Conservation (phyloP, 164 flowering plant genomes). For the Piper longum region DNA sequence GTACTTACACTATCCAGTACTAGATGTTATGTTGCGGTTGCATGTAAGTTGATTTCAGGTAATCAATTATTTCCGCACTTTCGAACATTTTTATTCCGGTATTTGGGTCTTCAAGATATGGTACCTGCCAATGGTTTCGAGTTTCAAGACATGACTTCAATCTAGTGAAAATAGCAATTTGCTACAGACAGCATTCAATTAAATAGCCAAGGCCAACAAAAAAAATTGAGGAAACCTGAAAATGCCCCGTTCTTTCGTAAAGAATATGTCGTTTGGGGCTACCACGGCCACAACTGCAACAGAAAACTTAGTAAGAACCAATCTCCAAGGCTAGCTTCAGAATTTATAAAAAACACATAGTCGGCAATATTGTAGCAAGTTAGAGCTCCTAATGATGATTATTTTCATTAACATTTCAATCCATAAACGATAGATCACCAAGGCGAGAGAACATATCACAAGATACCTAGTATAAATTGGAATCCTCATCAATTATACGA, state of each 20-base stretch:
- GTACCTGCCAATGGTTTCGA: slow-evolving; percentile 32
- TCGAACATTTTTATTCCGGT: slow-evolving; percentile 92
- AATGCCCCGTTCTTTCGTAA: slow-evolving; percentile 52
- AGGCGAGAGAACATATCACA: too few relatives aligned
- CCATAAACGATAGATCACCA: too few relatives aligned
- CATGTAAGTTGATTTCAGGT: slow-evolving; percentile 69
- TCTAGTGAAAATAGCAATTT: neutral
- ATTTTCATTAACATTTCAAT: too few relatives aligned
- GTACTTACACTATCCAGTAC: neutral
- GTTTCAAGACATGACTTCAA: neutral
- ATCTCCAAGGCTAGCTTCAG: too few relatives aligned
- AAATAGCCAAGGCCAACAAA: too few relatives aligned
- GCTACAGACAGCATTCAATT: too few relatives aligned
- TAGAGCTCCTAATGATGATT: too few relatives aligned
- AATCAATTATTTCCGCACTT: slow-evolving; percentile 87
- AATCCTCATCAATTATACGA: too few relatives aligned
- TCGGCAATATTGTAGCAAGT: too few relatives aligned
- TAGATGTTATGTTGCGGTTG: slow-evolving; percentile 11
- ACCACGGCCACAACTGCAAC: slow-evolving; percentile 80
- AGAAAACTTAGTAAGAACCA: neutral
- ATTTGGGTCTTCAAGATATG: slow-evolving; percentile 86
- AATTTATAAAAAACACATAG: too few relatives aligned
- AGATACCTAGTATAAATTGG: too few relatives aligned
- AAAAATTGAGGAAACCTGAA: slow-evolving; percentile 41
- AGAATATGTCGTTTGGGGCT: slow-evolving; percentile 75